Evolutionary conservation across 1,284 basidiomycete genomes (phyloP).

Genomic region (Ustilago hordei): DNA sequence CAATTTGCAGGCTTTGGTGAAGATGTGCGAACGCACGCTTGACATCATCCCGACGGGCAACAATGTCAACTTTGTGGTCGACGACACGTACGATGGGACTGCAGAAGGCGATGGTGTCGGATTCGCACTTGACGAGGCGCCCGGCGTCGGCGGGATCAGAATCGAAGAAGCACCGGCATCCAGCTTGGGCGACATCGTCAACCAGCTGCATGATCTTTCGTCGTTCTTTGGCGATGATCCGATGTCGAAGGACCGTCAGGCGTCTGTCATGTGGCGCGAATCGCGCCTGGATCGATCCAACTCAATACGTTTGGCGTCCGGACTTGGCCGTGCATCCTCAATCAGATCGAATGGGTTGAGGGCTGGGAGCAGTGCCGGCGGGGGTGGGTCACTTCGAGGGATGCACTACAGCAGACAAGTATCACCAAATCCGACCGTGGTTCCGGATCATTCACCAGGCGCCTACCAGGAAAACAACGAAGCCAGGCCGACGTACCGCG

Average conservation of each 20-base stretch:
- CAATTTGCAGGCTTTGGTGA: slow-evolving; percentile 63
- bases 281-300: slow-evolving; percentile 41
- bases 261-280: slow-evolving; percentile 50
- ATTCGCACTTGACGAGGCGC: slow-evolving; percentile 40
- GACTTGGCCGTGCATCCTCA: slow-evolving; percentile 24
- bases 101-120: slow-evolving; percentile 32
- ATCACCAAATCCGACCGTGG: slow-evolving; percentile 44
- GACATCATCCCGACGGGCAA: slow-evolving; percentile 54
- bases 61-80: slow-evolving; percentile 63
- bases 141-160: slow-evolving; percentile 24
- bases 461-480: slow-evolving; percentile 1
- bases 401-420: slow-evolving; percentile 24
- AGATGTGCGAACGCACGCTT: slow-evolving; percentile 61
- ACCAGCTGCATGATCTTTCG: slow-evolving; percentile 66
- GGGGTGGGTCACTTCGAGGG: slow-evolving; percentile 15
- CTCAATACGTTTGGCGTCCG: slow-evolving; percentile 32
- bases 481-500: neutral
- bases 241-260: slow-evolving; percentile 44
- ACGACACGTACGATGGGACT: slow-evolving; percentile 49
- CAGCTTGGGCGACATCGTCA: slow-evolving; percentile 61
- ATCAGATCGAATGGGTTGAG: slow-evolving; percentile 25
- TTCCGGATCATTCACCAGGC: slow-evolving; percentile 23
- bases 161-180: slow-evolving; percentile 23
- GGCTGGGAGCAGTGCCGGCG: slow-evolving; percentile 9
- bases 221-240: slow-evolving; percentile 65